Conservation (phyloP, 2,329 filamentous ascomycete genomes). For the Fusarium aywerte region DNA sequence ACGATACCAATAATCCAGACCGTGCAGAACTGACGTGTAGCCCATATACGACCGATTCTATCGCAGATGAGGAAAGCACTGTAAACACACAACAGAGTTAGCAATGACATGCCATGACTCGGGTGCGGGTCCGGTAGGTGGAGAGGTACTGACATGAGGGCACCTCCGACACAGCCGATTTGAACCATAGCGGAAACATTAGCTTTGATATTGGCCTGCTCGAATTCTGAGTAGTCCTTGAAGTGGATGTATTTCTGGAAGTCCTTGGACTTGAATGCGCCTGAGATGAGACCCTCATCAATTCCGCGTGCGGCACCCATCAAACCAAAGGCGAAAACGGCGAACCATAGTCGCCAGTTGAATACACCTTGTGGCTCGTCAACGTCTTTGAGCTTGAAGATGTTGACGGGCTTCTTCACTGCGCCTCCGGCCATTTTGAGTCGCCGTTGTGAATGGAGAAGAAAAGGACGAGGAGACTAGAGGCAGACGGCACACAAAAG, state of each 20-base stretch:
- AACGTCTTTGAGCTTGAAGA: constrained; percentile 20
- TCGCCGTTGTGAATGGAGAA: not conserved
- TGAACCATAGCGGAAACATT: constrained; percentile 27
- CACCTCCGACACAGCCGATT: constrained; percentile 22
- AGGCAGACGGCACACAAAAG: not conserved
- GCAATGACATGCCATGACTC: not conserved
- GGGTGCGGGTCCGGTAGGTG: not conserved
- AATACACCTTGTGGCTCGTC: constrained; percentile 19
- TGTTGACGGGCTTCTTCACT: constrained; percentile 25
- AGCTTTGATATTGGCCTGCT: constrained; percentile 24
- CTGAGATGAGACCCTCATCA: constrained; percentile 20
- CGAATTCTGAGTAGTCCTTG: constrained; percentile 1
- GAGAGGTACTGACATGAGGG: not conserved
- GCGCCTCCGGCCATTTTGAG: constrained; percentile 17
- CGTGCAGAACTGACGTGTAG: constrained; percentile 14
- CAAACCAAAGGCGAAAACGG: constrained; percentile 19
- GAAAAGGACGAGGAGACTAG: not conserved
- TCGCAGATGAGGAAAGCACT: constrained; percentile 22
- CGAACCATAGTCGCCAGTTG: constrained; percentile 27
- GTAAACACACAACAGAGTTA: not conserved
- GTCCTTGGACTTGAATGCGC: constrained; percentile 23
- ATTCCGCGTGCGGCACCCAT: constrained; percentile 22
- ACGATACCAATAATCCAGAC: constrained; percentile 16
- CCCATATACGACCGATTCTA: constrained; percentile 19
- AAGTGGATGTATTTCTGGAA: constrained; percentile 19